These are phyloP conservation scores for Cryphonectria radicalis DNA, from an alignment of 2,329 filamentous ascomycete genomes.

Conservation along the genomic window DNA sequence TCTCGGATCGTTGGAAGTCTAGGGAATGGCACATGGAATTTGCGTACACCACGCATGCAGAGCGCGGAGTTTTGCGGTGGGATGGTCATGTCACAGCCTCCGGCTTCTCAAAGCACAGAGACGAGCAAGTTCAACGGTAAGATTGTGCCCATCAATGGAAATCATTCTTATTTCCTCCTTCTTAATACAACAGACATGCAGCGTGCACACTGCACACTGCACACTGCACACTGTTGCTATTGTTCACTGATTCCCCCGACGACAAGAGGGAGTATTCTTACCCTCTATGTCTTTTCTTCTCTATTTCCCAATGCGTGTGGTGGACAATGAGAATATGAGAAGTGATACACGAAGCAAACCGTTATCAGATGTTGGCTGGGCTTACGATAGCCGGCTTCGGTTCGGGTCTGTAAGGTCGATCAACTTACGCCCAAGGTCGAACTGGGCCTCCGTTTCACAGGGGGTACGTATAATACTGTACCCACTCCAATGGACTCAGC, in stretches of 20 bases:
- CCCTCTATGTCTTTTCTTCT: not conserved
- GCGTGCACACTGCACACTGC: not conserved
- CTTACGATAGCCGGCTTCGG: conserved; percentile 3
- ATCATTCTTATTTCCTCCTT: not conserved
- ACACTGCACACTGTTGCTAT: not conserved
- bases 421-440: not conserved
- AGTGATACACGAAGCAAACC: not conserved
- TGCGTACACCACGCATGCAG: not conserved
- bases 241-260: not conserved
- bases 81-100: not conserved
- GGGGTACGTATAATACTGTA: not conserved
- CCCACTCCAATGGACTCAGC: not conserved
- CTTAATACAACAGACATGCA: not conserved
- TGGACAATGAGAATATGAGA: not conserved
- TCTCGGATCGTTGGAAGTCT: not conserved
- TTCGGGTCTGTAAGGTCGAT: not conserved
- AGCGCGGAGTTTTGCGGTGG: not conserved
- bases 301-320: not conserved
- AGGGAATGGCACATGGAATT: not conserved
- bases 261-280: not conserved
- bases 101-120: not conserved
- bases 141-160: not conserved
- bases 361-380: not conserved
- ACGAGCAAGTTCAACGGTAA: conserved; percentile 8
- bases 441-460: not conserved